Conservation (phyloP, 2,329 filamentous ascomycete genomes). For the Aureobasidium sp. region DNA sequence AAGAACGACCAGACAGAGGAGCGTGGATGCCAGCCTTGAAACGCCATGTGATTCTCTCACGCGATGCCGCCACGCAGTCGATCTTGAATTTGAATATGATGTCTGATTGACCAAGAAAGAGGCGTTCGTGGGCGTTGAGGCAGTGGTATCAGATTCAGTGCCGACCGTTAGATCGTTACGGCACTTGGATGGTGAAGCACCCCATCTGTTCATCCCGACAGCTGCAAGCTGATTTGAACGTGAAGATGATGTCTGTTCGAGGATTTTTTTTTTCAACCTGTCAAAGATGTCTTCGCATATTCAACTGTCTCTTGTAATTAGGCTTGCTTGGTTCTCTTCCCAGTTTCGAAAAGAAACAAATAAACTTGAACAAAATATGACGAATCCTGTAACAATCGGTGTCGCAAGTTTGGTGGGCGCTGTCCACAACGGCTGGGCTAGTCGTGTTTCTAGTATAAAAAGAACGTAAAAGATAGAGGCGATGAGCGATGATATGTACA, state of each 20-base stretch:
- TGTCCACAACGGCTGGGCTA: background rate
- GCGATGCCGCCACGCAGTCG: background rate
- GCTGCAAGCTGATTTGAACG: background rate
- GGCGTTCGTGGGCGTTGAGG: background rate
- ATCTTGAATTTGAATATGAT: background rate
- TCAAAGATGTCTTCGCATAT: constrained; percentile 3
- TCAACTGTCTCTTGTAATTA: background rate
- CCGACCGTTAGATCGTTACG: constrained; percentile 7
- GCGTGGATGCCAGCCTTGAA: background rate
- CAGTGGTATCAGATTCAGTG: background rate
- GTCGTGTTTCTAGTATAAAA: background rate
- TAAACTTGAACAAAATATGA: background rate
- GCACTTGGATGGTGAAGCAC: background rate
- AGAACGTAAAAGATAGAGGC: background rate
- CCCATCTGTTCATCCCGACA: constrained; percentile 11
- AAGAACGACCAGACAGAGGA: background rate
- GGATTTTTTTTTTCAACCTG: background rate
- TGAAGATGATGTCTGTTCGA: background rate
- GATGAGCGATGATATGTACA: background rate
- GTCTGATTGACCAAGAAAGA: background rate
- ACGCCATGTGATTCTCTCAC: background rate
- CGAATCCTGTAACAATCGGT: constrained; percentile 12
- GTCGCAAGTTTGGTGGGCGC: constrained; percentile 6
- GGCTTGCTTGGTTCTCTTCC: background rate
- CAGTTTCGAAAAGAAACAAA: background rate